These are phyloP conservation scores for Loxodes magnus DNA, from an alignment of 73 alveolate species.

Conservation along the genomic window DNA sequence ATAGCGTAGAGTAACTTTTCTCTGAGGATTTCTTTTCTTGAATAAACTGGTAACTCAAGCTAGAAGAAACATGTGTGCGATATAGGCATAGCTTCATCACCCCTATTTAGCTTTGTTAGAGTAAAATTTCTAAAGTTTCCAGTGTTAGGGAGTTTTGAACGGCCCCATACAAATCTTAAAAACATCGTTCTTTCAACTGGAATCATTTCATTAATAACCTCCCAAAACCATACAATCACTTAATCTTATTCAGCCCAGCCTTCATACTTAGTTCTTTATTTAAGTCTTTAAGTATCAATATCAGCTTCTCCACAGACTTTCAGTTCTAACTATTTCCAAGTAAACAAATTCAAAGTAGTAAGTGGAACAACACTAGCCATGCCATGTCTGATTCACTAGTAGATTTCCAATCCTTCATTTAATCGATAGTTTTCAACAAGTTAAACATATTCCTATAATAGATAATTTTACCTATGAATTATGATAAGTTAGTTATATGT, in stretches of 20 bases:
- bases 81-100: constrained; percentile 47
- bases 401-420: constrained; percentile 46
- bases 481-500: constrained; percentile 33
- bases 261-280: constrained; percentile 63
- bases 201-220: constrained; percentile 44
- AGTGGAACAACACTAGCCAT: constrained; percentile 52
- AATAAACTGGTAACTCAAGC: constrained; percentile 61
- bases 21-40: constrained; percentile 51
- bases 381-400: constrained; percentile 54
- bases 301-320: constrained; percentile 76
- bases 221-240: constrained; percentile 64
- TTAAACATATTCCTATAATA: constrained; percentile 29
- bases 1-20: constrained; percentile 64
- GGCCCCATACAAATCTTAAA: constrained; percentile 82
- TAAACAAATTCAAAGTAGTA: constrained; percentile 41
- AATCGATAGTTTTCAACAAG: constrained; percentile 39
- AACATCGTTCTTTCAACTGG: constrained; percentile 64
- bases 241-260: constrained; percentile 35
- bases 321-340: constrained; percentile 78
- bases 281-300: constrained; percentile 58
- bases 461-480: too few relatives aligned
- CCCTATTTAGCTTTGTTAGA: constrained; percentile 10
- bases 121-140: constrained; percentile 36
- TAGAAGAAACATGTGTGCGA: constrained; percentile 76
- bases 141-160: constrained; percentile 68